Evolutionary conservation across 2,329 filamentous ascomycete species (phyloP).

Genomic region (Myotisia sp.): DNA sequence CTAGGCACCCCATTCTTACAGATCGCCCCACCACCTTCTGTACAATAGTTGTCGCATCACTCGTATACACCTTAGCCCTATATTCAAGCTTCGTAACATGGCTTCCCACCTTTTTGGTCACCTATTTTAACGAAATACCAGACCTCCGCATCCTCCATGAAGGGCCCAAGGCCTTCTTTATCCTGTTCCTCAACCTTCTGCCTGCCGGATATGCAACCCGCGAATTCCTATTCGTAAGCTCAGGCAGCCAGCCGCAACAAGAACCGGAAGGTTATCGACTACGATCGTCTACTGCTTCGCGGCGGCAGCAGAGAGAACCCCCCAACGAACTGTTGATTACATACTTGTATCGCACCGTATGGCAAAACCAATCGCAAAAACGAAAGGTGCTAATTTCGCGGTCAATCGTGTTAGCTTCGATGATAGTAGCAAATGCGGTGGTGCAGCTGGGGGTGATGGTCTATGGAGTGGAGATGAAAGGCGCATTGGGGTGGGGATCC

Average conservation of each 20-base stretch:
- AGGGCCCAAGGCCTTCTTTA: constrained; percentile 39
- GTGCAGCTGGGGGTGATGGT: constrained; percentile 54
- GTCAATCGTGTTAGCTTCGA: constrained; percentile 38
- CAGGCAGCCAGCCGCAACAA: constrained; percentile 33
- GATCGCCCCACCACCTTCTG: constrained; percentile 49
- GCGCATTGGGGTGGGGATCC: constrained; percentile 57
- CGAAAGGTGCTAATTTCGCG: constrained; percentile 51
- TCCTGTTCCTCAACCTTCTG: constrained; percentile 40
- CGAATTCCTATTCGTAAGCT: constrained; percentile 57
- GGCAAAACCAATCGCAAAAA: constrained; percentile 48
- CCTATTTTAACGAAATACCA: constrained; percentile 58
- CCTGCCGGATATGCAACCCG: constrained; percentile 58
- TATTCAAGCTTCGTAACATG: constrained; percentile 55
- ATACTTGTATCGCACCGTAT: constrained; percentile 45
- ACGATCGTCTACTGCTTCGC: constrained; percentile 12
- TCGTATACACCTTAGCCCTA: constrained; percentile 61
- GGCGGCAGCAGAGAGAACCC: constrained; percentile 33
- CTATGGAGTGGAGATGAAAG: constrained; percentile 52
- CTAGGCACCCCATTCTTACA: constrained; percentile 43
- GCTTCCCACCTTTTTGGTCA: constrained; percentile 57
- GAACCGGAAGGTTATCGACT: constrained; percentile 1
- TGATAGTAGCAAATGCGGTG: constrained; percentile 41
- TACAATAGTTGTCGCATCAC: constrained; percentile 53
- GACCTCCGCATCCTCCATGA: constrained; percentile 55
- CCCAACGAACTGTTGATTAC: constrained; percentile 56